Base-by-base conservation (phyloP, 1,139 yeast species). In the Candida tetrigidarum region DNA sequence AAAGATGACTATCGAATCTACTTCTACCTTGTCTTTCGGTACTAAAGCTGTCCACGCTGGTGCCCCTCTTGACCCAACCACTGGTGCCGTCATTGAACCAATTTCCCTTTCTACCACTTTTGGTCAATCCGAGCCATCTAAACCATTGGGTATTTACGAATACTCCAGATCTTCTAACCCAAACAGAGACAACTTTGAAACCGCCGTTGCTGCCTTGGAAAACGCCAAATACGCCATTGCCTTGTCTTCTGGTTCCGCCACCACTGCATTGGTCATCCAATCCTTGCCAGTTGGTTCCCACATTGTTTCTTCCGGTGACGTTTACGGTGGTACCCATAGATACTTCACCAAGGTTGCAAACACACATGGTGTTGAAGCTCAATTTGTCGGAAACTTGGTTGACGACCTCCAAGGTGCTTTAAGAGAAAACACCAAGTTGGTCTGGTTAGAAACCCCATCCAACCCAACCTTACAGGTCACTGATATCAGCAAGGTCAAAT, bases 251-350 rank as follows among this genome's bases (percentile, higher is more conserved):
- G 97, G 97, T 45, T 85, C 92, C 43, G 96, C 96, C 46, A 80
- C 92, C 53, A 87, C 96, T 44, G 91, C 95, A 28, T 79, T 85
- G 57, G 76, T 90, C 42, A 69, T 88, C 55, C 96, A 88, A 67
- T 78, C 87, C 35, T 73, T 89, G 58, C 85, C 90, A 39, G 77
- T 80, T 53, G 86, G 85, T 46, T 76, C 88, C 44, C 96, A 88
- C 60, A 86, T 86, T 42, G 76, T 89, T 44, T 83, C 93, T 43
- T 84, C 89, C 58, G 93, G 90, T 56, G 97, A 90, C 60, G 96
- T 90, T 41, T 90, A 90, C 67, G 96, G 96, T 52, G 96, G 97
- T 60, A 89, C 96, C 50, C 95, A 89, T 73, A 79, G 96, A 67
- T 89, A 88, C 71, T 88, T 89, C 76, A 86, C 96, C 63, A 80